Conservation (phyloP, 2,329 filamentous ascomycete species). For the Aspergillus fijiensis region DNA sequence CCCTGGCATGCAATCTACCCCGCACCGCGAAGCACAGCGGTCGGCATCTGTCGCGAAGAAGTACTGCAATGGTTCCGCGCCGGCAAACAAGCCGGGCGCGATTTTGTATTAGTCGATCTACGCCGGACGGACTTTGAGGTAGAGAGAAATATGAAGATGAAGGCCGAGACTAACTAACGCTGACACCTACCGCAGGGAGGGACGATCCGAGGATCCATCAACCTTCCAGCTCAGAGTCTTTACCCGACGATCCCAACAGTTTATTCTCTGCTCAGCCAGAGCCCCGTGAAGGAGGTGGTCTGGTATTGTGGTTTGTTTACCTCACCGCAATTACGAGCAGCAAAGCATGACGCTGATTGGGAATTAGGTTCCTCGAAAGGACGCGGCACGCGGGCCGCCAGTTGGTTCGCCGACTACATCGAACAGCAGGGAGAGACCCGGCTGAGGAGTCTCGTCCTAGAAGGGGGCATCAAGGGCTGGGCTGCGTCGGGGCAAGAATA, state of each 20-base stretch:
- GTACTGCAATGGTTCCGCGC: slow-evolving; percentile 40
- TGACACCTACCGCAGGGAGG: slow-evolving; percentile 47
- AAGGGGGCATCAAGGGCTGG: slow-evolving; percentile 58
- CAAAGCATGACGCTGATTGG: not conserved
- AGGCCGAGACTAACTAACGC: too few species aligned
- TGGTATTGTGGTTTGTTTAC: slow-evolving; percentile 44
- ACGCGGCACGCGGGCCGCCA: slow-evolving; percentile 55
- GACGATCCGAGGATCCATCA: slow-evolving; percentile 58
- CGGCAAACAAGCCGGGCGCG: slow-evolving; percentile 25
- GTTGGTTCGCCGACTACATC: slow-evolving; percentile 58
- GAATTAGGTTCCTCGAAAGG: slow-evolving; percentile 54
- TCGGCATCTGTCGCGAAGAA: slow-evolving; percentile 33
- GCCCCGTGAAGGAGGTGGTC: slow-evolving; percentile 34
- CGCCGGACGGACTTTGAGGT: slow-evolving; percentile 44
- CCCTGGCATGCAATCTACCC: slow-evolving; percentile 45
- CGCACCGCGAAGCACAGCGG: slow-evolving; percentile 30
- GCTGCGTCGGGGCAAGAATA: slow-evolving; percentile 50
- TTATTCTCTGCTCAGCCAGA: slow-evolving; percentile 32
- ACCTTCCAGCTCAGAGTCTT: slow-evolving; percentile 44
- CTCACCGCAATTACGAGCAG: not conserved
- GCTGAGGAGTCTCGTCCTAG: slow-evolving; percentile 52
- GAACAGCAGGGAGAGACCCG: slow-evolving; percentile 39
- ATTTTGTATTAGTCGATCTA: slow-evolving; percentile 50
- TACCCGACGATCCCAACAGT: slow-evolving; percentile 39
- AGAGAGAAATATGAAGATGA: too few species aligned